Conservation (phyloP, 345 rosid genomes). For the Gossypium raimondii region DNA sequence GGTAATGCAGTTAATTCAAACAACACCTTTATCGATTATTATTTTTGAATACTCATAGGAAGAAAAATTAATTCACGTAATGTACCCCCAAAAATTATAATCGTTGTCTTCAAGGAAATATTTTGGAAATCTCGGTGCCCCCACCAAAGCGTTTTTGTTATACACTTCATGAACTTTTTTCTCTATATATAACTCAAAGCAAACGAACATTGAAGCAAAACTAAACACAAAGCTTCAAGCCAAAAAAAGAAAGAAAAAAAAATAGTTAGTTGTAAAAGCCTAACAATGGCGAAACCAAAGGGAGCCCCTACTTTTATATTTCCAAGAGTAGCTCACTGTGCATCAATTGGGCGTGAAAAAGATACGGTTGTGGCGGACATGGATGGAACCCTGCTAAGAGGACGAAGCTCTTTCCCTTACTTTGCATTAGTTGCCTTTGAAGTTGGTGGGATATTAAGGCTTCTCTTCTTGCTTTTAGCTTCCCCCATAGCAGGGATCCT, state of each 20-base stretch:
- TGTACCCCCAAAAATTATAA: neutral
- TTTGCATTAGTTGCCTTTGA: slow-evolving; percentile 71
- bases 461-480: slow-evolving; percentile 51
- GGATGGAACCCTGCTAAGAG: slow-evolving; percentile 67
- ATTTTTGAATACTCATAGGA: too few relatives aligned
- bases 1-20: too few relatives aligned
- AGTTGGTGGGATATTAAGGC: slow-evolving; percentile 63
- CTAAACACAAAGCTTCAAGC: neutral
- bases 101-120: neutral
- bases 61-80: too few relatives aligned
- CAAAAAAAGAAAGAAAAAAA: neutral
- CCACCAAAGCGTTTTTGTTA: neutral
- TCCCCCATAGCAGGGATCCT: slow-evolving; percentile 57
- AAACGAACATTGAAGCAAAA: neutral
- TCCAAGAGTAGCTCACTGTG: slow-evolving; percentile 41
- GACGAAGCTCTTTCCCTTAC: slow-evolving; percentile 53
- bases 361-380: slow-evolving; percentile 64
- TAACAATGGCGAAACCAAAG: neutral
- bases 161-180: neutral
- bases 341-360: slow-evolving; percentile 42
- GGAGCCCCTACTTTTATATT: slow-evolving; percentile 13
- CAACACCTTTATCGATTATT: too few relatives aligned
- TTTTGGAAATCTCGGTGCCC: slow-evolving; percentile 6
- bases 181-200: neutral
- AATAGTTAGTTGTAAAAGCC: neutral